Evolutionary conservation across 208 protist species (phyloP), one percentile per base, ranked within the genome.

Genomic region (Trypanosoma mega): DNA sequence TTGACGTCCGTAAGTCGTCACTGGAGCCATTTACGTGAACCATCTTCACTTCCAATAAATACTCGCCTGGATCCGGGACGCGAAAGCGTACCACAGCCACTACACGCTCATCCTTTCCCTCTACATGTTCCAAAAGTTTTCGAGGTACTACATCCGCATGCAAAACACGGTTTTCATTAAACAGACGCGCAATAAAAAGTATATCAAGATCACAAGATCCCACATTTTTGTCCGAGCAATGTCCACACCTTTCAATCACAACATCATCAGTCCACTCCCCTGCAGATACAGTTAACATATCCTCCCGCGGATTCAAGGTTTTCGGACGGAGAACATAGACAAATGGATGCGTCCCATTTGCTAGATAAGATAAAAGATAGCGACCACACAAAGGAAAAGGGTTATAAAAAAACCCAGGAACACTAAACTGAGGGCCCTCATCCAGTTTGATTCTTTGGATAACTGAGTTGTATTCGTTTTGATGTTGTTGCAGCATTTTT

Each of bases 1-100:
- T 44, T 7, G 64, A 45, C 12, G 31, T 18, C 14, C 11, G 3
- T 33, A 48, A 4, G 18, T 64, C 48, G 8, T 56, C 48, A 18
- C 31, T 56, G 11, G 26, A 30, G 16, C 64, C 39, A 14, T 71
- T 64, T 31, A 71, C 26, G 47, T 71, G 64, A 4, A 64, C 53
- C 54, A 71, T 49, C 21, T 54, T 71, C 18, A 71, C 64, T 37
- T 71, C 64, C 14, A 71, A 47, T 45, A 33, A 50, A 26, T 64
- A 71, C 0, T 50, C 29, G 11, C 53, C 64, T 34, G 64, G 64
- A 36, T 68, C 53, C 9, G 53, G 16, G 20, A 60, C 36, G 24
- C 9, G n/a, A 7, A 68, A 68, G 26, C 62, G 44, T 27, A 68
- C 27, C 4, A 34, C 31, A 36, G 26, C 33, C 18, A 26, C 29